Percentiles rank a stretch among this genome's conserved stretches.
Conservation (phyloP, 1,139 yeast genomes). For the Nakaseomyces nivariensis region DNA sequence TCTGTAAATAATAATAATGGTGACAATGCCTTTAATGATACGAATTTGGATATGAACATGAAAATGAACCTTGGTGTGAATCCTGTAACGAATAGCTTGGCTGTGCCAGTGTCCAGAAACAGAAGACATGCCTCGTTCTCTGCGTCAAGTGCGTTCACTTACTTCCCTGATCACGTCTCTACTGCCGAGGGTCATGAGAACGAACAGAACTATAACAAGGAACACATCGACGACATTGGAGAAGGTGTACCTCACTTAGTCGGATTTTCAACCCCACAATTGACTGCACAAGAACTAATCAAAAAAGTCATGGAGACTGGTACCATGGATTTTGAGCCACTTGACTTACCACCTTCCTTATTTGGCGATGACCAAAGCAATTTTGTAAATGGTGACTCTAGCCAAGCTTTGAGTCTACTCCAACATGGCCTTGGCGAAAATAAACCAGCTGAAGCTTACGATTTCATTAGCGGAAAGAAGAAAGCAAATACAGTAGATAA, state of each 20-base stretch:
- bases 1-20: background rate
- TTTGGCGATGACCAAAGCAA: background rate
- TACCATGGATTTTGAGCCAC: slow-evolving; percentile 4
- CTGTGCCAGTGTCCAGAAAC: slow-evolving; percentile 12
- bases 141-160: slow-evolving; percentile 66
- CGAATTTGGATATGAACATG: background rate
- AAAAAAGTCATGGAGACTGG: slow-evolving; percentile 27
- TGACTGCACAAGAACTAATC: slow-evolving; percentile 34
- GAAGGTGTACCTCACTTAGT: slow-evolving; percentile 44
- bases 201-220: slow-evolving; percentile 20
- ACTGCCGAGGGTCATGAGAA: background rate
- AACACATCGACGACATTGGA: slow-evolving; percentile 9
- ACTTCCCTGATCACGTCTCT: slow-evolving; percentile 32
- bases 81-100: slow-evolving; percentile 6
- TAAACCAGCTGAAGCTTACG: background rate
- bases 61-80: slow-evolving; percentile 4
- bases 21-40: background rate
- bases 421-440: background rate
- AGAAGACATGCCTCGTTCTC: slow-evolving; percentile 70
- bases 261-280: slow-evolving; percentile 73
- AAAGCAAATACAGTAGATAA: background rate
- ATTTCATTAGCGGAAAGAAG: background rate
- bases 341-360: slow-evolving; percentile 4
- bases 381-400: background rate
- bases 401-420: background rate